Conservation (phyloP, 257 asterid genomes). For the Nicotiana tomentosiformis region DNA sequence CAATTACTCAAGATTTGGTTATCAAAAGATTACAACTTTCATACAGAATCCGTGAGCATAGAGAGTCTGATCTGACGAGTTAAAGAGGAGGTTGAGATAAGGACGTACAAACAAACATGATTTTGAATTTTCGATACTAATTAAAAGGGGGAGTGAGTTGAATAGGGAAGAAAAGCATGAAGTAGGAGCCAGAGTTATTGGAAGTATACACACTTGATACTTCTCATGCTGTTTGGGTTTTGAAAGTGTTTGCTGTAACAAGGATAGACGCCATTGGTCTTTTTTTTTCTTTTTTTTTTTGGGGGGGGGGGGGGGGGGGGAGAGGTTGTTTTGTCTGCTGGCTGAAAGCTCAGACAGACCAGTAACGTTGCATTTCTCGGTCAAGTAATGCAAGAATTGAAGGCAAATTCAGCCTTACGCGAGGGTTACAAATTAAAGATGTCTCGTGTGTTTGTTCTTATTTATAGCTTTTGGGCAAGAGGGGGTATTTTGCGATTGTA, state of each 20-base stretch:
- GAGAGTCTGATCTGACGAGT: neutral
- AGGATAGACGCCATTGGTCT: neutral
- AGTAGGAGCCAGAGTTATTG: neutral
- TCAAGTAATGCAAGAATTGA: neutral
- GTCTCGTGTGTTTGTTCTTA: neutral
- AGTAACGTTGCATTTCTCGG: neutral
- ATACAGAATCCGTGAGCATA: neutral
- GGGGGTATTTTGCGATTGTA: neutral
- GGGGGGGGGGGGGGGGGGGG: neutral
- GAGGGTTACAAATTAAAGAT: neutral
- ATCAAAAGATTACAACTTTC: neutral
- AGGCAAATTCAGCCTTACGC: neutral
- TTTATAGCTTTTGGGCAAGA: neutral
- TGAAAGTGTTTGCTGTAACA: neutral
- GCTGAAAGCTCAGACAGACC: neutral
- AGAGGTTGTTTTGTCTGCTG: neutral
- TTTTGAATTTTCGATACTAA: neutral
- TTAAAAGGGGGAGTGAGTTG: neutral
- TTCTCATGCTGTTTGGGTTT: neutral
- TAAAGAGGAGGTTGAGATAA: neutral
- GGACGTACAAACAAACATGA: neutral
- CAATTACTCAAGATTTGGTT: neutral
- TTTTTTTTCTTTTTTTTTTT: neutral
- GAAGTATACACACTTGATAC: constrained; percentile 2
- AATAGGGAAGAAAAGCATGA: neutral